Evolutionary conservation across 768 basidiomycete genomes (phyloP).

Genomic region (Russula abietina): DNA sequence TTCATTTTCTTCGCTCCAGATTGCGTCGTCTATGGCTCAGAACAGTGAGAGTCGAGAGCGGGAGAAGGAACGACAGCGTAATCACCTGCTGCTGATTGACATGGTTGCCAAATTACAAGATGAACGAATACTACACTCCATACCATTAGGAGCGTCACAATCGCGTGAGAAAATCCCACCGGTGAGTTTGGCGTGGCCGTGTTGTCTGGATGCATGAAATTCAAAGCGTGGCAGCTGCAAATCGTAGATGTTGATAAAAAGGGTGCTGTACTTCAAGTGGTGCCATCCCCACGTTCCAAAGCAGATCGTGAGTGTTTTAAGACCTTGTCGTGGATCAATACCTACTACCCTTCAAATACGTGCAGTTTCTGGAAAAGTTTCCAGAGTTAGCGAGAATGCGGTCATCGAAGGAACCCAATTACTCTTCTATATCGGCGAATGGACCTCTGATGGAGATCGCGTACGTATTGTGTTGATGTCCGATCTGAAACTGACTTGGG

Average conservation of each 20-base stretch:
- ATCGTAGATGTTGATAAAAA: not conserved
- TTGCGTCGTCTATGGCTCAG: not conserved
- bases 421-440: conserved; percentile 39
- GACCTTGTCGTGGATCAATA: not conserved
- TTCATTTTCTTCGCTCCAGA: not conserved
- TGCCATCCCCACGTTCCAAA: not conserved
- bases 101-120: not conserved
- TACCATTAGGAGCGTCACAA: not conserved
- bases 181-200: not conserved
- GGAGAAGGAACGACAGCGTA: not conserved
- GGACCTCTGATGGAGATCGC: conserved; percentile 38
- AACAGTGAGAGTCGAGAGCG: not conserved
- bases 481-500: not conserved
- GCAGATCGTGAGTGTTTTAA: conserved; percentile 5
- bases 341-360: not conserved
- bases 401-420: conserved; percentile 36
- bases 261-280: not conserved
- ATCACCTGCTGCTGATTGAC: not conserved
- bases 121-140: not conserved
- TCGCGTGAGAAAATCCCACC: not conserved
- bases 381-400: conserved; percentile 28
- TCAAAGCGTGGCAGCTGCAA: not conserved
- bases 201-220: not conserved
- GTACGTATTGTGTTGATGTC: conserved; percentile 26
- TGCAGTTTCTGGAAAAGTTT: conserved; percentile 31